A percentile compares a stretch with the other conserved stretches of the same genome.
Evolutionary conservation across 2,329 filamentous ascomycete genomes (phyloP).

Genomic region (Ophioceras dolichostomum): DNA sequence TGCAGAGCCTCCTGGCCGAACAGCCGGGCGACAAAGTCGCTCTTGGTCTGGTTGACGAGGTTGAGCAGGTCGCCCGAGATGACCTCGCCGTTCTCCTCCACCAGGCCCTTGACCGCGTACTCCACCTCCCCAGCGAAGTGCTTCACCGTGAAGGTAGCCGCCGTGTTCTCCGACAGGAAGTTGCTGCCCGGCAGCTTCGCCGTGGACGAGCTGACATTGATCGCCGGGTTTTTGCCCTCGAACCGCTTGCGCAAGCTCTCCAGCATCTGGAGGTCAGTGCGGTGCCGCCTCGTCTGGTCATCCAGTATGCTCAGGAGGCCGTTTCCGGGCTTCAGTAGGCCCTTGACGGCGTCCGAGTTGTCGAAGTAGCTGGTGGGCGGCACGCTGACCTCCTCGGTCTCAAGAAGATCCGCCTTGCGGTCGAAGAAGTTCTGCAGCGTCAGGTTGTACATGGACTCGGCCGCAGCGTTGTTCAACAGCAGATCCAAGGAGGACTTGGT

Average conservation of each 20-base stretch:
- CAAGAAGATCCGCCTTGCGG: conserved; percentile 81
- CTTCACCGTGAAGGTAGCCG: conserved; percentile 76
- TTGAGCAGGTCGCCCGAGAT: conserved; percentile 95
- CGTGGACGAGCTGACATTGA: conserved; percentile 63
- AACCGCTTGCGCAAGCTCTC: conserved; percentile 90
- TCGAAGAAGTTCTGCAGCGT: conserved; percentile 95
- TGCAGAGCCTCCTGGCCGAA: conserved; percentile 95
- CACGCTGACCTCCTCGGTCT: conserved; percentile 85
- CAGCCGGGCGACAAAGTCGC: conserved; percentile 75
- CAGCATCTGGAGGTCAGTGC: conserved; percentile 78
- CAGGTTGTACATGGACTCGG: conserved; percentile 84
- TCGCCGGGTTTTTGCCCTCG: conserved; percentile 85
- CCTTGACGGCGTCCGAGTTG: conserved; percentile 88
- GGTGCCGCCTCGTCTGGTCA: conserved; percentile 83
- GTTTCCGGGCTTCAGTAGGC: conserved; percentile 83
- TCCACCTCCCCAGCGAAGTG: conserved; percentile 97
- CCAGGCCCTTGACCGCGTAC: conserved; percentile 72
- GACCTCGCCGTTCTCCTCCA: conserved; percentile 93
- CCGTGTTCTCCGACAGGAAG: conserved; percentile 70
- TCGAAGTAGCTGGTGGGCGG: conserved; percentile 94
- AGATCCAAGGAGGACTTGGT: conserved; percentile 84
- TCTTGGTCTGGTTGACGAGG: conserved; percentile 78
- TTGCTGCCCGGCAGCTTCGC: conserved; percentile 77
- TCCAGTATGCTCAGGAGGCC: conserved; percentile 89
- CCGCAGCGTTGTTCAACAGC: conserved; percentile 86